Evolutionary conservation across 2,329 filamentous ascomycete genomes (phyloP), one percentile per base, ranked within the genome.

Genomic region (Phialophora chinensis): DNA sequence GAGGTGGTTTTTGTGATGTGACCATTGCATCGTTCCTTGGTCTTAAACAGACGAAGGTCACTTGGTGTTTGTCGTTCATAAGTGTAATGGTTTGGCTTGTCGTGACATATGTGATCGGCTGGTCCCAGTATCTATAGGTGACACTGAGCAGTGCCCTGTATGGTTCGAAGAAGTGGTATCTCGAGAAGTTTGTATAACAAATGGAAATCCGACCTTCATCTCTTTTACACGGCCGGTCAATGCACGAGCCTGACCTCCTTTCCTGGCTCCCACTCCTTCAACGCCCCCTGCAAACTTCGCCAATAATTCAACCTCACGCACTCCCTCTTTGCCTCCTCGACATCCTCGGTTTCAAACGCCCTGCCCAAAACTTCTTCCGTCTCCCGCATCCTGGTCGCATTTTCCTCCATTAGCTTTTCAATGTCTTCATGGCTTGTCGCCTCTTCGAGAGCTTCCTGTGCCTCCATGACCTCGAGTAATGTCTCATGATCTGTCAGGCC

Each of bases 381-480:
- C 69, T 79, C 81, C 20, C 74, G 74, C 59, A 97, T 88, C 71
- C 92, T 81, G 73, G 67, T 82, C 54, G 91, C 86, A 76, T 97
- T 98, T 73, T 85, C 85, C 27, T 65, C 77, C 74, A 85, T 85
- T 75, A 96, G 74, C 59, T 90, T 88, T 56, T 83, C 85, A 77
- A 97, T 91, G 4, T 77, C 79, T 62, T 82, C 80, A 65, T 85
- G 80, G 2, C 91, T 72, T 6, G 71, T 71, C 5, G 72, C 75
- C 66, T 87, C 87, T 79, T 93, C 91, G 68, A 94, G 89, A 67
- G 82, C 81, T 82, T 94, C 91, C 71, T 90, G 84, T 66, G 90
- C 88, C 76, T 97, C 93, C 77, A 98, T 90, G 69, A 91, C 88
- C 76, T 97, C 92, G 77, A 98, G 90, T 74, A 99, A 79, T 72